These are phyloP conservation scores for Septoria petroselini DNA, from an alignment of 2,329 filamentous ascomycete genomes.

Conservation along the genomic window DNA sequence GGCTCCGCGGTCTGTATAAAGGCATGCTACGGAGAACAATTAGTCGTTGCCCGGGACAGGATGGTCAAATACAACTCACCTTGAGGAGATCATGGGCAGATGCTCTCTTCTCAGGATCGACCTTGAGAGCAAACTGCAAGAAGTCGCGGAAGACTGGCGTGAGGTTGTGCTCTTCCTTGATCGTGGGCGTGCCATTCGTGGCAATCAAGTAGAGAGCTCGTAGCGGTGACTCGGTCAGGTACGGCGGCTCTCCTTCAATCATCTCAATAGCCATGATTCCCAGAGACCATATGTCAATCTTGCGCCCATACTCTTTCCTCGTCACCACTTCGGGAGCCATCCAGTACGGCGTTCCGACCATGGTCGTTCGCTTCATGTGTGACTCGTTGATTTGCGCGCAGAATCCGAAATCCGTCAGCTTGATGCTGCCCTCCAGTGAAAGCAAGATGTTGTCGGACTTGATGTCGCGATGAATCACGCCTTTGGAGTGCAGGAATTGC, in stretches of 20 bases:
- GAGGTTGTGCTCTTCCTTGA: slow-evolving; percentile 86
- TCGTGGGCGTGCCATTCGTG: slow-evolving; percentile 89
- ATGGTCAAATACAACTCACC: slow-evolving; percentile 55
- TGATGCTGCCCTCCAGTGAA: slow-evolving; percentile 92
- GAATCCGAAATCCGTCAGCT: slow-evolving; percentile 98
- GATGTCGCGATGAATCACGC: slow-evolving; percentile 97
- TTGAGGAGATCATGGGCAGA: slow-evolving; percentile 90
- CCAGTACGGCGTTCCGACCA: slow-evolving; percentile 99
- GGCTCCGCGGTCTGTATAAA: slow-evolving; percentile 55
- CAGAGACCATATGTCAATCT: slow-evolving; percentile 97
- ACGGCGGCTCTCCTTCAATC: slow-evolving; percentile 98
- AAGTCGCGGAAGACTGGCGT: slow-evolving; percentile 86
- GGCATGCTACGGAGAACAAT: slow-evolving; percentile 38
- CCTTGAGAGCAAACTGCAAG: slow-evolving; percentile 86
- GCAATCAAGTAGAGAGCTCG: slow-evolving; percentile 93
- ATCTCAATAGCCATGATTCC: slow-evolving; percentile 99
- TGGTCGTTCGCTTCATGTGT: slow-evolving; percentile 95
- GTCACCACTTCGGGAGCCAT: slow-evolving; percentile 99
- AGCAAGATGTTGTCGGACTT: slow-evolving; percentile 98
- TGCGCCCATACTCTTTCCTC: slow-evolving; percentile 93
- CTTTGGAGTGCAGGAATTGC: slow-evolving; percentile 94
- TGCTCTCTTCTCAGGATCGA: slow-evolving; percentile 94
- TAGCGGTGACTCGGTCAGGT: slow-evolving; percentile 89
- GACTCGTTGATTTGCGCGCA: slow-evolving; percentile 97
- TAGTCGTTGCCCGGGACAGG: background rate